Percentiles rank a stretch among this genome's conserved stretches.
Evolutionary conservation across 169 alveolate genomes (phyloP).

Genomic region (Plasmodium malariae): DNA sequence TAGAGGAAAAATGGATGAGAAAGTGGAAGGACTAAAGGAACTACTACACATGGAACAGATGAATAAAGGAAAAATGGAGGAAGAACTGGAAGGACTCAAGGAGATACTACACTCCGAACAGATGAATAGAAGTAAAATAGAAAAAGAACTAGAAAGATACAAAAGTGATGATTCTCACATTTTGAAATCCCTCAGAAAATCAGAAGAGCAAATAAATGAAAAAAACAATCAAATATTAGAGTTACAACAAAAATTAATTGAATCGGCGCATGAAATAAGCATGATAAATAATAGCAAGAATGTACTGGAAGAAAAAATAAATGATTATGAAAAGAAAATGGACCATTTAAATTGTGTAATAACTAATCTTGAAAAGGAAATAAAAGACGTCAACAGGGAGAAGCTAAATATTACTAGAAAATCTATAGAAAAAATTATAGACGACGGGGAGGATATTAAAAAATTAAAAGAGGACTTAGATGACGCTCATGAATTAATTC

Average conservation of each 20-base stretch:
- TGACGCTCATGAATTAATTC: slow-evolving; percentile 33
- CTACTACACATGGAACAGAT: slow-evolving; percentile 37
- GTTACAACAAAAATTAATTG: slow-evolving; percentile 42
- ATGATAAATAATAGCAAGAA: slow-evolving; percentile 37
- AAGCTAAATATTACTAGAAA: slow-evolving; percentile 43
- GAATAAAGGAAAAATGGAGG: slow-evolving; percentile 34
- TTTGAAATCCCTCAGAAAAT: slow-evolving; percentile 51
- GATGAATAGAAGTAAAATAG: slow-evolving; percentile 11
- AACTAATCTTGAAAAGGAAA: slow-evolving; percentile 51
- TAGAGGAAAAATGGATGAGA: slow-evolving; percentile 32
- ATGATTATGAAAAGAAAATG: slow-evolving; percentile 48
- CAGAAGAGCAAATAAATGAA: slow-evolving; percentile 57
- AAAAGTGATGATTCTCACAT: slow-evolving; percentile 59
- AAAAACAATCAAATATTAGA: slow-evolving; percentile 55
- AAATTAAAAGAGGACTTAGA: slow-evolving; percentile 38
- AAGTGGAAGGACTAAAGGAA: slow-evolving; percentile 27
- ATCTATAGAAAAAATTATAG: slow-evolving; percentile 55
- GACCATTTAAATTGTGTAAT: slow-evolving; percentile 34
- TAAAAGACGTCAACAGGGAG: slow-evolving; percentile 43
- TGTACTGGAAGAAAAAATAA: slow-evolving; percentile 27
- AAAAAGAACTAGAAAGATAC: slow-evolving; percentile 47
- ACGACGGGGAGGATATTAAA: slow-evolving; percentile 66
- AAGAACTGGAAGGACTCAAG: slow-evolving; percentile 20
- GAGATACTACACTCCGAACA: slow-evolving; percentile 20
- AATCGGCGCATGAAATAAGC: slow-evolving; percentile 40